These are phyloP conservation scores for Citrus hindsii DNA, from an alignment of 345 rosid genomes.

Conservation along the genomic window DNA sequence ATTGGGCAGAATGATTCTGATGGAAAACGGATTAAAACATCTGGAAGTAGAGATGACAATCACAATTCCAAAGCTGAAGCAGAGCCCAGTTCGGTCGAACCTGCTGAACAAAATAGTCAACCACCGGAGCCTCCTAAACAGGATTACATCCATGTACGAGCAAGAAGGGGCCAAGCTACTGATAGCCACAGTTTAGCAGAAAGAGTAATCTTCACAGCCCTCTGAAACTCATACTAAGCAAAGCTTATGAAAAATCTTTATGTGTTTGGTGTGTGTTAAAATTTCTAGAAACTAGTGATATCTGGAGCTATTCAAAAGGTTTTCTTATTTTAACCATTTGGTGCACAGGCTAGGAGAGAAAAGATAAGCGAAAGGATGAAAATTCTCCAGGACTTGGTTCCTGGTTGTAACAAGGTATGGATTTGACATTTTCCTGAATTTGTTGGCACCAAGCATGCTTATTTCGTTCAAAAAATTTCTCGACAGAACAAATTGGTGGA, in stretches of 20 bases:
- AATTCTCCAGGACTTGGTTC: conserved; percentile 88
- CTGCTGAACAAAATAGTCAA: conserved; percentile 43
- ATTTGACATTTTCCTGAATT: neutral
- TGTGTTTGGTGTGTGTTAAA: neutral
- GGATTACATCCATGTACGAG: conserved; percentile 93
- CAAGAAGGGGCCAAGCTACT: conserved; percentile 95
- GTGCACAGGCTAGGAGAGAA: conserved; percentile 82
- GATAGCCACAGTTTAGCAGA: conserved; percentile 97
- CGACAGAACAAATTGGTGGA: neutral
- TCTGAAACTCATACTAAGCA: neutral
- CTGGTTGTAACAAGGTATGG: conserved; percentile 85
- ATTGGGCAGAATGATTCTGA: conserved; percentile 43
- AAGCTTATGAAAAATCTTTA: neutral
- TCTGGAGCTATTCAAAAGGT: neutral
- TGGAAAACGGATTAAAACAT: conserved; percentile 48
- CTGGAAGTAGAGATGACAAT: conserved; percentile 45
- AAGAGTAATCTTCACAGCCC: conserved; percentile 54
- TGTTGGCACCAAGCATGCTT: neutral
- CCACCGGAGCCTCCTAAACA: conserved; percentile 58
- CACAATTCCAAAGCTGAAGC: conserved; percentile 38
- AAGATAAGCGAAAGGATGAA: conserved; percentile 93
- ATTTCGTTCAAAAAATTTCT: neutral
- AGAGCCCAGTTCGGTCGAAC: conserved; percentile 50
- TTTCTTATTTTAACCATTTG: conserved; percentile 21
- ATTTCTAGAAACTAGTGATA: neutral